Base-by-base conservation (phyloP, 202 grass and related monocot genomes). In the Musa balbisiana region DNA sequence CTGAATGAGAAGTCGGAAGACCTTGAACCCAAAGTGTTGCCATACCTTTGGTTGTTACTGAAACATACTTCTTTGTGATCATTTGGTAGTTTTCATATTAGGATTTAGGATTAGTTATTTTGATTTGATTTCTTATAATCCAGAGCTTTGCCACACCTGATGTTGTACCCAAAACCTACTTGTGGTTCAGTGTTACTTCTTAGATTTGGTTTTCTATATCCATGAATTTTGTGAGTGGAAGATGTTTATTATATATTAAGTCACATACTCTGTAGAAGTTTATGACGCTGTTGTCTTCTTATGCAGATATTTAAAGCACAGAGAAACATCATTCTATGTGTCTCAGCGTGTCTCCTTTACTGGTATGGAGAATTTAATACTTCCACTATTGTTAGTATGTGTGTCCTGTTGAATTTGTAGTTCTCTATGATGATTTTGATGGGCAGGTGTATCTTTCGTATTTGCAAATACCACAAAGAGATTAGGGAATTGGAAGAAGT, bases 261-360 rank as follows among this genome's bases (percentile, higher is more conserved):
- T 21, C 55, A 11, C 23, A 55, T 53, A 73, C 24, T n/a, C 24
- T 73, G 20, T 29, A 9, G 12, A 14, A 3, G 15, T 13, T 73
- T 73, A 73, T 55, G 52, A 52, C 12, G 15, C 64, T 58, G 66
- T 24, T 62, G 2, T 21, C 66, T 52, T 29, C 10, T 59, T 86
- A 19, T 86, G 16, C 88, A 97, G 93, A 89, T 97, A 24, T 91
- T 97, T 81, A 97, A 97, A 86, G 88, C 93, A 72, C 93, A 97
- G 79, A 87, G 93, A 78, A 97, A 97, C 84, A 84, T 87, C 66
- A 87, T 97, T 67, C 86, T 97, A 56, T 97, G 93, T 83, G 73
- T 89, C 71, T 85, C 81, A 9, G 82, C 83, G 73, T 89, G 89
- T 79, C 86, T 97, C 81, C 90, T 97, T 84, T 97, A 97, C 52